Percentiles rank a stretch among this genome's conserved stretches.
Conservation (phyloP, 2,329 filamentous ascomycete genomes). For the Aspergillus fijiensis region DNA sequence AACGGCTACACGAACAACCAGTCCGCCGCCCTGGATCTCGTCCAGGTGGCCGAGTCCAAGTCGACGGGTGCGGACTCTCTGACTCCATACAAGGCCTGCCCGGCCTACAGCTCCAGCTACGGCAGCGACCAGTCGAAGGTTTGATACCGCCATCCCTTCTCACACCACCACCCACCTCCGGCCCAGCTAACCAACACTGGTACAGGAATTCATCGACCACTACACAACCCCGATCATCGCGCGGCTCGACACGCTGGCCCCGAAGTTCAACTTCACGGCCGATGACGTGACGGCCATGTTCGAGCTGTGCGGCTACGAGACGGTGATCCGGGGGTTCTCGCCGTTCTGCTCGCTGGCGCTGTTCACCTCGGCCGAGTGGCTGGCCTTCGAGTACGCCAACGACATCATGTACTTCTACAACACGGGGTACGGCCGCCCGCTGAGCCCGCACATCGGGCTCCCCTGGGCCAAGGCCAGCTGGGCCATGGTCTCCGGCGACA, state of each 20-base stretch:
- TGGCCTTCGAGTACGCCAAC: slow-evolving; percentile 65
- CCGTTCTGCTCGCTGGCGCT: slow-evolving; percentile 61
- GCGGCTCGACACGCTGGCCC: slow-evolving; percentile 54
- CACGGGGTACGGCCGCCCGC: slow-evolving; percentile 61
- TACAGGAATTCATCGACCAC: slow-evolving; percentile 18
- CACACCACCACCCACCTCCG: too few species aligned
- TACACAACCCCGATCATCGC: slow-evolving; percentile 63
- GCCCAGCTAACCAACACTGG: neutral
- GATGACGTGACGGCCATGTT: slow-evolving; percentile 66
- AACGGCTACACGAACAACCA: slow-evolving; percentile 56
- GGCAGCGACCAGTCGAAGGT: slow-evolving; percentile 56
- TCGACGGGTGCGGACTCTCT: slow-evolving; percentile 60
- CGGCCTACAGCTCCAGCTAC: slow-evolving; percentile 58
- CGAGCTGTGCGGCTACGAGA: slow-evolving; percentile 65
- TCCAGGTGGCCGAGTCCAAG: slow-evolving; percentile 57
- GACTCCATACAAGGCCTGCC: slow-evolving; percentile 65
- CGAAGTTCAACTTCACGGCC: slow-evolving; percentile 62
- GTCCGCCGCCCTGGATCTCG: slow-evolving; percentile 52
- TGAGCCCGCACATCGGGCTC: slow-evolving; percentile 60
- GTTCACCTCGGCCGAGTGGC: slow-evolving; percentile 63
- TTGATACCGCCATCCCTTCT: slow-evolving; percentile 36
- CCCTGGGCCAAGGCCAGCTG: slow-evolving; percentile 67
- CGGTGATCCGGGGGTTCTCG: slow-evolving; percentile 61
- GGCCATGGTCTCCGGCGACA: slow-evolving; percentile 45
- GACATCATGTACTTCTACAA: slow-evolving; percentile 67